phyloP scores from a whole-genome alignment of 139 green algal genomes.

The Eudorina sp. region DNA sequence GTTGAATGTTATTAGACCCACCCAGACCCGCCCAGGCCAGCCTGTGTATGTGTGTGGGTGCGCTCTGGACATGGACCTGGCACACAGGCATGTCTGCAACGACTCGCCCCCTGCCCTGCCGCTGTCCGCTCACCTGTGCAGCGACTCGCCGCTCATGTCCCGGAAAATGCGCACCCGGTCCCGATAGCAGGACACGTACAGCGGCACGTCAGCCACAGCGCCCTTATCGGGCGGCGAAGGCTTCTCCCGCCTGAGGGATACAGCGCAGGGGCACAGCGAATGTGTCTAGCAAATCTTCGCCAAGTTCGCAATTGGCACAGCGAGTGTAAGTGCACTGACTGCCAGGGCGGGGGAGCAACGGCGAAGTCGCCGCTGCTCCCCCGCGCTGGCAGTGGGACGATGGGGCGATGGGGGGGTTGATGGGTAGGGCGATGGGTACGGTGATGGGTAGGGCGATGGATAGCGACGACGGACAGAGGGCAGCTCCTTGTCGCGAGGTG shows the following conservation, averaged over 20 bases:
- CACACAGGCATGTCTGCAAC: no score
- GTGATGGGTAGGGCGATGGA: no score
- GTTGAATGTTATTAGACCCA: no score
- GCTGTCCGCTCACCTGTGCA: constrained; percentile 77
- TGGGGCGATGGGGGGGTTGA: neutral
- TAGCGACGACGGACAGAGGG: no score
- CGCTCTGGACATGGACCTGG: no score
- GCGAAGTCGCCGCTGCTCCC: no score
- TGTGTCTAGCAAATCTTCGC: neutral
- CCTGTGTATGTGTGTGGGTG: no score
- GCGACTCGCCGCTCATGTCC: constrained; percentile 85
- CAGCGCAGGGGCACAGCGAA: neutral
- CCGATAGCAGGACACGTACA: constrained; percentile 81
- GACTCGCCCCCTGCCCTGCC: no score
- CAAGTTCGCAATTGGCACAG: neutral
- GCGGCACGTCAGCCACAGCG: constrained; percentile 78
- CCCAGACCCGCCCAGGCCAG: no score
- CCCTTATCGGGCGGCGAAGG: constrained; percentile 69
- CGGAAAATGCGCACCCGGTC: constrained; percentile 82
- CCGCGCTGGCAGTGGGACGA: neutral
- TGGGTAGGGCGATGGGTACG: neutral
- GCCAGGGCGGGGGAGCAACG: no score
- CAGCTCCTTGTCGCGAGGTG: no score
- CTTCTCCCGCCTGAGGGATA: constrained; percentile 65
- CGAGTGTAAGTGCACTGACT: no score